phyloP scores from a whole-genome alignment of 257 asterid species.

The Solanum gracilifrons region DNA sequence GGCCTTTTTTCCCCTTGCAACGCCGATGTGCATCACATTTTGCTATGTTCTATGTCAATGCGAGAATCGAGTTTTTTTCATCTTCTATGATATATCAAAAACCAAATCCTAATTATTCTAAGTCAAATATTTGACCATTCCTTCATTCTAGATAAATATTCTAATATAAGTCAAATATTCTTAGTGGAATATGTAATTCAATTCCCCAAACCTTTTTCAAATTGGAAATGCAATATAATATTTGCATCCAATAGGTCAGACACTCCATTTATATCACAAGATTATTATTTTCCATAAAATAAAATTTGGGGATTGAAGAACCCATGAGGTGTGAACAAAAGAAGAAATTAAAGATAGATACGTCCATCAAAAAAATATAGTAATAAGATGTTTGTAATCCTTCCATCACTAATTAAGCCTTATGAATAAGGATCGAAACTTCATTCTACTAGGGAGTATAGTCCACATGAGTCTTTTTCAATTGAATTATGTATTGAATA shows the following conservation, averaged over 20 bases:
- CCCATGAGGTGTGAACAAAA: background rate
- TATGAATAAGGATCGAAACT: background rate
- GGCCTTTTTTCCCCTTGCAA: too few species aligned
- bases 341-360: background rate
- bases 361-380: background rate
- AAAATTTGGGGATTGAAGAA: background rate
- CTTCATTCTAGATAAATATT: background rate
- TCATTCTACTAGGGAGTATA: background rate
- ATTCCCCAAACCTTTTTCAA: background rate
- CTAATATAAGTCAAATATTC: background rate
- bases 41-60: background rate
- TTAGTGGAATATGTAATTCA: background rate
- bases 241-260: background rate
- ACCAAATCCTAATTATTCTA: background rate
- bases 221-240: background rate
- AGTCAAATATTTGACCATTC: background rate
- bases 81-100: background rate
- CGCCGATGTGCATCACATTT: background rate
- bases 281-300: background rate
- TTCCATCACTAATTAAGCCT: background rate
- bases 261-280: background rate
- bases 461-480: background rate
- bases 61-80: background rate
- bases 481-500: background rate
- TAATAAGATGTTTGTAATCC: background rate